These are phyloP conservation scores for Paraphoma chrysanthemicola DNA, from an alignment of 2,329 filamentous ascomycete genomes.

Conservation along the genomic window DNA sequence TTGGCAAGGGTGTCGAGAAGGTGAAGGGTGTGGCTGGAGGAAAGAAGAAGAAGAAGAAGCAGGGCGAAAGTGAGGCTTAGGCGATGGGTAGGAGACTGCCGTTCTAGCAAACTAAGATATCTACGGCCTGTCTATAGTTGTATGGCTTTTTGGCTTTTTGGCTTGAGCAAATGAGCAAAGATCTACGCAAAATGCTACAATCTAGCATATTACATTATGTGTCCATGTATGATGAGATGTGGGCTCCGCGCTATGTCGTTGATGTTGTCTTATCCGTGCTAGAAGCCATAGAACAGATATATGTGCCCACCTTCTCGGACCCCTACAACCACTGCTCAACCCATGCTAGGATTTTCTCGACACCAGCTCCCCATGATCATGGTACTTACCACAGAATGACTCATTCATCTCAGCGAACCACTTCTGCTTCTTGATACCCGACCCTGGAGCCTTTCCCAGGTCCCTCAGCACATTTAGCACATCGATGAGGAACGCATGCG, in stretches of 20 bases:
- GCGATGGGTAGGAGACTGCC: too few species aligned
- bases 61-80: slow-evolving; percentile 2
- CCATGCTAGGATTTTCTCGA: not conserved
- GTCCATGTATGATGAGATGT: too few species aligned
- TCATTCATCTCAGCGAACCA: not conserved
- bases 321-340: not conserved
- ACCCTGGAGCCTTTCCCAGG: not conserved
- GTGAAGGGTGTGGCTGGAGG: slow-evolving; percentile 20
- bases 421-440: not conserved
- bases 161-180: too few species aligned
- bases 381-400: not conserved
- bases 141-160: too few species aligned
- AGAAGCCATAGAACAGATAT: too few species aligned
- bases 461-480: not conserved
- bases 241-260: too few species aligned
- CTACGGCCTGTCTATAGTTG: too few species aligned
- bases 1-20: slow-evolving; percentile 45
- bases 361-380: not conserved
- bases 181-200: too few species aligned
- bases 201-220: too few species aligned
- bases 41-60: slow-evolving; percentile 16
- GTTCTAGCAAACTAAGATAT: too few species aligned
- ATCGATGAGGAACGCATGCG: not conserved
- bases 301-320: not conserved
- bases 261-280: too few species aligned